phyloP scores from a whole-genome alignment of 345 rosid genomes.

The Cochlearia excelsa region DNA sequence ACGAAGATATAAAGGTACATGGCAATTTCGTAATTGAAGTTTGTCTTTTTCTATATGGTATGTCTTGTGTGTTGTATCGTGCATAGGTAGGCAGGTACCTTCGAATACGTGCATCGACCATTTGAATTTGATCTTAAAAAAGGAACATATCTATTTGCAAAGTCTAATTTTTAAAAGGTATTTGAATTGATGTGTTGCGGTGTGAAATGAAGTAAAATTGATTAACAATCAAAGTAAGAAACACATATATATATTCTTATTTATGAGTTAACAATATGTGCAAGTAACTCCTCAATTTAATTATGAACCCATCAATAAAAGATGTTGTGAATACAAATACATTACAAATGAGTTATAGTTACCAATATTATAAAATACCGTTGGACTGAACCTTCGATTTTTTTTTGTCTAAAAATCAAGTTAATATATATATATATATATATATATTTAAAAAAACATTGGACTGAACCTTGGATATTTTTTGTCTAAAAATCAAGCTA shows the following conservation, averaged over 20 bases:
- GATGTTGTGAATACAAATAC: neutral
- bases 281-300: slow-evolving; percentile 25
- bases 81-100: slow-evolving; percentile 23
- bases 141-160: neutral
- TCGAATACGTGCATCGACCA: too few relatives aligned
- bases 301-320: neutral
- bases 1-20: slow-evolving; percentile 16
- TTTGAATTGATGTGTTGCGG: slow-evolving; percentile 13
- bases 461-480: too few relatives aligned
- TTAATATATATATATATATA: too few relatives aligned
- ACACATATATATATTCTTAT: neutral
- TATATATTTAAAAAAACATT: too few relatives aligned
- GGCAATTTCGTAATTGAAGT: slow-evolving; percentile 19
- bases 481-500: neutral
- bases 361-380: too few relatives aligned
- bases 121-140: too few relatives aligned
- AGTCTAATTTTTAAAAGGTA: neutral
- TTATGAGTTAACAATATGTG: slow-evolving; percentile 16
- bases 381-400: too few relatives aligned
- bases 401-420: too few relatives aligned
- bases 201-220: slow-evolving; percentile 17
- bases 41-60: slow-evolving; percentile 3
- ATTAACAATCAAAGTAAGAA: slow-evolving; percentile 9
- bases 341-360: too few relatives aligned
- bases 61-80: slow-evolving; percentile 27